Percentiles rank a stretch among this genome's conserved stretches.
Conservation (phyloP, 2,329 filamentous ascomycete genomes). For the Verticillium tricorpus region DNA sequence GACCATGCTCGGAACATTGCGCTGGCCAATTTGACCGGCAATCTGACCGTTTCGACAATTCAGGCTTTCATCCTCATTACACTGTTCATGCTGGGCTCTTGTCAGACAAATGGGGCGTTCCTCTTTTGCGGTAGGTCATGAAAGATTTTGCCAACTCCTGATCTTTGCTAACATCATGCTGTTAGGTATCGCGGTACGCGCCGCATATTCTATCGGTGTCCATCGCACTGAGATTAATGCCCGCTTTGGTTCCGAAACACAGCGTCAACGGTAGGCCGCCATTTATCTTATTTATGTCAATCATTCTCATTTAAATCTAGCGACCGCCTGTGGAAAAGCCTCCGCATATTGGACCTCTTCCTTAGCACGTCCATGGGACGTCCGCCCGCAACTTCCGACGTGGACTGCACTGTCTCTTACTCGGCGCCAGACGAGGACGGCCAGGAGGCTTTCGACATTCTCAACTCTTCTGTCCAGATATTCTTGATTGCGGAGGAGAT, state of each 20-base stretch:
- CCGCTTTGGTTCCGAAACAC: constrained; percentile 39
- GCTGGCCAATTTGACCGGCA: constrained; percentile 37
- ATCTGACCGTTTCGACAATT: constrained; percentile 43
- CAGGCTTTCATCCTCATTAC: constrained; percentile 47
- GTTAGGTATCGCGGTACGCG: constrained; percentile 41
- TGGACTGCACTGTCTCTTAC: constrained; percentile 50
- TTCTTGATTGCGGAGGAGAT: constrained; percentile 46
- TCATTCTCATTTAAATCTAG: constrained; percentile 8
- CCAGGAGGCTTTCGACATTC: constrained; percentile 36
- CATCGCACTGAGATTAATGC: constrained; percentile 51
- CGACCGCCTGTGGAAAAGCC: constrained; percentile 51
- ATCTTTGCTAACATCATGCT: too few species aligned
- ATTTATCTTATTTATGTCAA: not conserved
- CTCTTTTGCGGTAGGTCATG: constrained; percentile 37
- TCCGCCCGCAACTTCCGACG: constrained; percentile 47
- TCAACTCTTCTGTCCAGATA: constrained; percentile 49
- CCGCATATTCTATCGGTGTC: constrained; percentile 48
- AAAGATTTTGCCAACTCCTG: not conserved
- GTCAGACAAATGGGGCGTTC: constrained; percentile 51
- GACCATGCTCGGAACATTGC: constrained; percentile 44
- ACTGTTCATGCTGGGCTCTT: constrained; percentile 49
- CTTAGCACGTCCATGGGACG: constrained; percentile 50
- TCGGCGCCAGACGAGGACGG: constrained; percentile 24
- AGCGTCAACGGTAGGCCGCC: constrained; percentile 27
- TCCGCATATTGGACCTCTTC: constrained; percentile 47